Evolutionary conservation across 177 flowering plant species (phyloP).

Genomic region (Vitis hybrid): DNA sequence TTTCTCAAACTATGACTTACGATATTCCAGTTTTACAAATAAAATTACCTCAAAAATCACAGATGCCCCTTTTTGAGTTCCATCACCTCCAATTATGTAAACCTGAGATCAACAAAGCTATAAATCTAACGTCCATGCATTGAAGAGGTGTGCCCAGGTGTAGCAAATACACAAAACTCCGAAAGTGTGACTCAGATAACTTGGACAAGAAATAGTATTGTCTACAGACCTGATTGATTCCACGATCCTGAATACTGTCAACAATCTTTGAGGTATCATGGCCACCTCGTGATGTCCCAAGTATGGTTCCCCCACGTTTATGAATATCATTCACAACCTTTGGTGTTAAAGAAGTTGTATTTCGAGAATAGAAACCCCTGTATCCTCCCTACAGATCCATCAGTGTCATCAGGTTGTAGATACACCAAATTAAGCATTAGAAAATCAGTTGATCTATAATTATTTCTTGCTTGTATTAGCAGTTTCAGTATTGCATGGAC

Average conservation of each 20-base stretch:
- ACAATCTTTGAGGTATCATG: conserved; percentile 82
- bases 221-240: conserved; percentile 74
- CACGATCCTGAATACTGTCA: conserved; percentile 92
- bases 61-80: conserved; percentile 92
- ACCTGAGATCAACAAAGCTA: conserved; percentile 45
- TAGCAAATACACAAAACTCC: not conserved
- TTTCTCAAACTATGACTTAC: not conserved
- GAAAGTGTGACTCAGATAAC: not conserved
- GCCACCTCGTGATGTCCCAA: conserved; percentile 92
- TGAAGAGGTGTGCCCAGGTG: not conserved
- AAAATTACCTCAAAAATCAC: conserved; percentile 75
- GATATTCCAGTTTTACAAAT: not conserved
- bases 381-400: conserved; percentile 74
- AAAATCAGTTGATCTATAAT: not conserved
- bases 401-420: not conserved
- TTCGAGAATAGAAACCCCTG: conserved; percentile 80
- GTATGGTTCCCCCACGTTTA: conserved; percentile 89
- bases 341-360: conserved; percentile 67
- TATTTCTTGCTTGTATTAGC: too few relatives aligned
- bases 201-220: not conserved
- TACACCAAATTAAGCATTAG: not conserved
- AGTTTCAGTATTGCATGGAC: too few relatives aligned
- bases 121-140: not conserved
- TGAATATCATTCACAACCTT: conserved; percentile 84
- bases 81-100: conserved; percentile 96